Evolutionary conservation across 2,329 filamentous ascomycete genomes (phyloP).

Genomic region (Calonectria pseudoturangicola): DNA sequence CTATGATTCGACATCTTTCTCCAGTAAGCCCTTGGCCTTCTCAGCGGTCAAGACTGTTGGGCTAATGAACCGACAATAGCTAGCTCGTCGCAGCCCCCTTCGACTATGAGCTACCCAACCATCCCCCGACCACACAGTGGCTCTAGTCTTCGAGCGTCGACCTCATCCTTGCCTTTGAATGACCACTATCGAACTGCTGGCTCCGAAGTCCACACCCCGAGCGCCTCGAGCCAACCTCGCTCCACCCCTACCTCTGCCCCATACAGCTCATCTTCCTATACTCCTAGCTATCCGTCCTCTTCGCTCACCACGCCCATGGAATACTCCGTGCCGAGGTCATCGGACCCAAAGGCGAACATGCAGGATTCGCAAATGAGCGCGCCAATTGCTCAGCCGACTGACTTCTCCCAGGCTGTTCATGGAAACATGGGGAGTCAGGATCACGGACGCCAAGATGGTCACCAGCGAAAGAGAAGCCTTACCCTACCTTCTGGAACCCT

Average conservation of each 20-base stretch:
- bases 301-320: constrained; percentile 73
- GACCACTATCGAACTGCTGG: constrained; percentile 65
- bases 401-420: constrained; percentile 71
- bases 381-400: constrained; percentile 71
- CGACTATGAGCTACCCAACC: constrained; percentile 69
- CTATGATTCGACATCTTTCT: constrained; percentile 72
- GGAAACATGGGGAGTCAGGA: constrained; percentile 51
- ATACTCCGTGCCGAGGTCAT: constrained; percentile 60
- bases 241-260: constrained; percentile 62
- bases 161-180: constrained; percentile 66
- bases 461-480: constrained; percentile 64
- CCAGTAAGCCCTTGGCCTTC: constrained; percentile 63
- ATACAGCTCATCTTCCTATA: constrained; percentile 66
- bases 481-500: constrained; percentile 43
- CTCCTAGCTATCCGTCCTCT: constrained; percentile 71
- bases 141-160: constrained; percentile 70
- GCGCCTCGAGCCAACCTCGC: constrained; percentile 35
- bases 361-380: constrained; percentile 74
- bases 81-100: constrained; percentile 68
- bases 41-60: neutral
- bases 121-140: constrained; percentile 66
- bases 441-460: constrained; percentile 42
- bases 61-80: constrained; percentile 59
- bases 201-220: constrained; percentile 41
- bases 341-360: constrained; percentile 56